Conservation (phyloP, 441 rosid genomes). For the Melianthus villosus region DNA sequence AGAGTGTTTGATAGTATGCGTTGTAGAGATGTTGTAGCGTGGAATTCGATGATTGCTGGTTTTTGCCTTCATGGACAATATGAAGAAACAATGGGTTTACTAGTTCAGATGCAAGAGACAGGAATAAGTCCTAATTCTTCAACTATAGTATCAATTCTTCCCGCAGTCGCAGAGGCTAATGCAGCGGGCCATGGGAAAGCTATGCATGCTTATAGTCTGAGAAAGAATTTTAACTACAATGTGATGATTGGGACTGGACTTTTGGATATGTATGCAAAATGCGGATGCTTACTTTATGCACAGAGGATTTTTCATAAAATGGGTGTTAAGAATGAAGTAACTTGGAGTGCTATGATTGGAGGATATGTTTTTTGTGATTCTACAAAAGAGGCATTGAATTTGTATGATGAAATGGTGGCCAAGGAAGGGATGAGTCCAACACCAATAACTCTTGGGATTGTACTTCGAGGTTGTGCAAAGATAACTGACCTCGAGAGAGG, state of each 20-base stretch:
- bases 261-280: constrained; percentile 29
- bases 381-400: too few relatives aligned
- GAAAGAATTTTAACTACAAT: constrained; percentile 8
- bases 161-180: constrained; percentile 19
- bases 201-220: constrained; percentile 10
- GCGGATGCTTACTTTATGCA: constrained; percentile 19
- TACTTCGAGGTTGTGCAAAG: too few relatives aligned
- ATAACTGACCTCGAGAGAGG: too few relatives aligned
- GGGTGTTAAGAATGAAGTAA: constrained; percentile 5
- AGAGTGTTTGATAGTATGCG: constrained; percentile 10
- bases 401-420: too few relatives aligned
- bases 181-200: constrained; percentile 17
- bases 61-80: constrained; percentile 17
- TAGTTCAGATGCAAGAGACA: constrained; percentile 15
- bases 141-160: constrained; percentile 2
- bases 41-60: constrained; percentile 23
- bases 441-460: too few relatives aligned
- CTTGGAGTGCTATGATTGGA: too few relatives aligned
- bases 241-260: constrained; percentile 15
- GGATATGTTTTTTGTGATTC: constrained; percentile 13
- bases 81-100: constrained; percentile 13
- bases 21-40: constrained; percentile 10
- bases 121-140: constrained; percentile 1
- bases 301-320: constrained; percentile 11
- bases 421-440: too few relatives aligned